Percentiles rank a stretch among this genome's conserved stretches.
These are phyloP conservation scores for Podospora fimiseda DNA, from an alignment of 495 filamentous ascomycete species.

Conservation along the genomic window DNA sequence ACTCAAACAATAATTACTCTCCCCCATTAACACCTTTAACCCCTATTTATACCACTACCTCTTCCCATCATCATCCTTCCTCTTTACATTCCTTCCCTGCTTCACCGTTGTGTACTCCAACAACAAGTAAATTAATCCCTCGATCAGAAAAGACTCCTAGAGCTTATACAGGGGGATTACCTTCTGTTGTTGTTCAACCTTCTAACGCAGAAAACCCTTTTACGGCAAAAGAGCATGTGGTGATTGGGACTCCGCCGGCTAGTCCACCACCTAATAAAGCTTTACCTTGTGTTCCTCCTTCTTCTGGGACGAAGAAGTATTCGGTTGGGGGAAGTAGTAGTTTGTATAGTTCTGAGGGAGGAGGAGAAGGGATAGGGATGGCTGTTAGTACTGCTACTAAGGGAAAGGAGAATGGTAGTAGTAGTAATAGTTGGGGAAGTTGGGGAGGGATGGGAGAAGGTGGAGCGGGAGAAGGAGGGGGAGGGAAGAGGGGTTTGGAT, in stretches of 20 bases:
- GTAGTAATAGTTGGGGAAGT: background rate
- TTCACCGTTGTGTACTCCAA: conserved; percentile 23
- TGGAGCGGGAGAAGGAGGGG: background rate
- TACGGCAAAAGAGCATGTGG: background rate
- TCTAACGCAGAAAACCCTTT: background rate
- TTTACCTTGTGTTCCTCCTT: too few species aligned
- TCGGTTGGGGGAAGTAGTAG: background rate
- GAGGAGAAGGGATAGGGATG: background rate
- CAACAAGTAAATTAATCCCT: conserved; percentile 27
- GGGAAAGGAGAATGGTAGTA: conserved; percentile 1
- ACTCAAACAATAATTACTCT: too few species aligned
- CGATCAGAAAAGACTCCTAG: conserved; percentile 24
- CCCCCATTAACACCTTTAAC: conserved; percentile 26
- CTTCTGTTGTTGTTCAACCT: background rate
- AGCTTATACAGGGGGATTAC: conserved; percentile 1
- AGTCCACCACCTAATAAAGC: conserved; percentile 17
- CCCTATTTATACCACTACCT: conserved; percentile 24
- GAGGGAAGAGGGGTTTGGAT: background rate
- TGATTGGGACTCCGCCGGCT: conserved; percentile 10
- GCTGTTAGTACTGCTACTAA: background rate
- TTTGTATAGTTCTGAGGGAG: background rate
- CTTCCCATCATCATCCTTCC: conserved; percentile 4
- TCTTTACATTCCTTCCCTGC: conserved; percentile 24
- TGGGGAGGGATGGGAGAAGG: background rate
- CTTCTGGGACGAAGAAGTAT: too few species aligned